These are phyloP conservation scores for Rostrohypoxylon terebratum DNA, from an alignment of 495 filamentous ascomycete species.

Conservation along the genomic window DNA sequence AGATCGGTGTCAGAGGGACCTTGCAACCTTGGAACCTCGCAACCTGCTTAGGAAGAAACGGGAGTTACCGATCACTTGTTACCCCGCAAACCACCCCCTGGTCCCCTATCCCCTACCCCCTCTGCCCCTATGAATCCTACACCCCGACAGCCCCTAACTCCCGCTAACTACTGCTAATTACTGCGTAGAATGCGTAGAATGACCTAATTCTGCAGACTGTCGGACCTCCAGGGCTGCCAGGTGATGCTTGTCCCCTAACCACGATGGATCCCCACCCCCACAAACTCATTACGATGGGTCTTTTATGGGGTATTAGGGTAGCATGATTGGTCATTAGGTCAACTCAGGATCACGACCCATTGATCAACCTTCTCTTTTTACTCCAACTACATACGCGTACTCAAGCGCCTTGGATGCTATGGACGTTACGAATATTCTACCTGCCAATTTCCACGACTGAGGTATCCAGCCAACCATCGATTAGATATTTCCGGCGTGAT, in stretches of 20 bases:
- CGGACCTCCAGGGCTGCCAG: conserved; percentile 8
- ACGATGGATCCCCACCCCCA: conserved; percentile 29
- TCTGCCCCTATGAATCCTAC: neutral
- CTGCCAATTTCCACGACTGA: conserved; percentile 26
- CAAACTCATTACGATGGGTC: conserved; percentile 20
- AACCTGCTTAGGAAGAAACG: neutral
- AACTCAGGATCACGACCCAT: neutral
- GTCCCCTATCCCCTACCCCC: too few relatives aligned
- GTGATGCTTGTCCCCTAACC: conserved; percentile 1
- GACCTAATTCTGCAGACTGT: conserved; percentile 31
- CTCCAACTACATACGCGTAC: conserved; percentile 18
- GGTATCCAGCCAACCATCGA: conserved; percentile 23
- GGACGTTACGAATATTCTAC: conserved; percentile 7
- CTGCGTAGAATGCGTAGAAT: conserved; percentile 5
- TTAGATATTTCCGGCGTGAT: neutral
- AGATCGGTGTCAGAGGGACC: neutral
- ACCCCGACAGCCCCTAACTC: neutral
- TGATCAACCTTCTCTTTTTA: conserved; percentile 31
- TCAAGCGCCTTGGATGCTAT: neutral
- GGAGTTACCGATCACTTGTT: conserved; percentile 15
- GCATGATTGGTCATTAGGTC: conserved; percentile 23
- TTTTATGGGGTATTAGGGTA: conserved; percentile 27
- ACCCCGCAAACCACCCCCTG: conserved; percentile 31
- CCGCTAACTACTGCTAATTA: conserved; percentile 6
- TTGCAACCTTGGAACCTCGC: neutral